A percentile compares a stretch with the other conserved stretches of the same genome.
Conservation (phyloP, 805 yeast genomes). For the Jamesozyma rosinii region DNA sequence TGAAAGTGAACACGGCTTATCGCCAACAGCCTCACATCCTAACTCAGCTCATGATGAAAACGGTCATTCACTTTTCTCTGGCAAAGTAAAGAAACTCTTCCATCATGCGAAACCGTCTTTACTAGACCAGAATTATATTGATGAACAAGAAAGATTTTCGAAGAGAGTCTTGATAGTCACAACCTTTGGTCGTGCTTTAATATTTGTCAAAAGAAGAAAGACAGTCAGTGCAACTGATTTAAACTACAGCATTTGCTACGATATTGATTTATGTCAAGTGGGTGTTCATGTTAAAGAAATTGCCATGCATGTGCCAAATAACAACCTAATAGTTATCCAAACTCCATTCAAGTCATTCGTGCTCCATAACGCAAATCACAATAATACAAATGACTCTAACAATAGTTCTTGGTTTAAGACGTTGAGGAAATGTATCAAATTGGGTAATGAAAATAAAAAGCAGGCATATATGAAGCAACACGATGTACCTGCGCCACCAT, state of each 20-base stretch:
- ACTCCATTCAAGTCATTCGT: conserved; percentile 47
- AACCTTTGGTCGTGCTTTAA: conserved; percentile 51
- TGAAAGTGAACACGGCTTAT: not conserved
- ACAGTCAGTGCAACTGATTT: conserved; percentile 24
- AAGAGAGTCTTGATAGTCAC: conserved; percentile 51
- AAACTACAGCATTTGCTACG: conserved; percentile 40
- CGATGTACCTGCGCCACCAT: not conserved
- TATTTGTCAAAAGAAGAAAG: conserved; percentile 39
- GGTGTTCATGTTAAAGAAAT: conserved; percentile 53
- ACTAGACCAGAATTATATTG: conserved; percentile 3
- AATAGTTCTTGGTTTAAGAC: conserved; percentile 46
- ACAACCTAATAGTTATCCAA: conserved; percentile 43
- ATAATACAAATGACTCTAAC: conserved; percentile 39
- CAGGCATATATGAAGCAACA: not conserved
- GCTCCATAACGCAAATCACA: conserved; percentile 1
- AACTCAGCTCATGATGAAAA: conserved; percentile 3
- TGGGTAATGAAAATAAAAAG: conserved; percentile 36
- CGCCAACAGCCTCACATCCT: not conserved
- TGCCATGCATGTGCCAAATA: conserved; percentile 33
- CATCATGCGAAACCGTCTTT: conserved; percentile 21
- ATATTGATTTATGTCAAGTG: conserved; percentile 45
- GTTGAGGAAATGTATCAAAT: conserved; percentile 40
- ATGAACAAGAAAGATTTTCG: conserved; percentile 30
- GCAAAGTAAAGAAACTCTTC: conserved; percentile 23
- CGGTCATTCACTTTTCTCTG: conserved; percentile 14